Evolutionary conservation across 352 stramenopile species (phyloP).

Genomic region (Globisporangium nunn): DNA sequence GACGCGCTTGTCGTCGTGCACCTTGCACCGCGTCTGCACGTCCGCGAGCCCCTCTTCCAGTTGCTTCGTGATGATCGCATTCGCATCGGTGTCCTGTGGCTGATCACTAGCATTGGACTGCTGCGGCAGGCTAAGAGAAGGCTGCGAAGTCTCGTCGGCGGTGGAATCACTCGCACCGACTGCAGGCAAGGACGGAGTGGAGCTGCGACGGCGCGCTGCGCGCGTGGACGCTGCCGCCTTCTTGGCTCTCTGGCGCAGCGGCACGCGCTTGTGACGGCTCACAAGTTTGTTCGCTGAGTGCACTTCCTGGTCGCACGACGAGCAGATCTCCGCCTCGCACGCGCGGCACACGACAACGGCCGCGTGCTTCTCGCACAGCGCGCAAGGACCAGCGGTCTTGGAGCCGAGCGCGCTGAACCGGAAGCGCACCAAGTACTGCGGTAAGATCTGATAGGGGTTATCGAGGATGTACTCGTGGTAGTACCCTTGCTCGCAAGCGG

Average conservation of each 20-base stretch:
- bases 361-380: constrained; percentile 51
- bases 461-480: constrained; percentile 75
- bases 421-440: constrained; percentile 68
- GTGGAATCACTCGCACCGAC: background rate
- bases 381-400: constrained; percentile 28
- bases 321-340: constrained; percentile 66
- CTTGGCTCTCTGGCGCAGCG: constrained; percentile 14
- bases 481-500: constrained; percentile 28
- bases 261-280: constrained; percentile 50
- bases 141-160: background rate
- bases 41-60: constrained; percentile 33
- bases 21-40: constrained; percentile 24
- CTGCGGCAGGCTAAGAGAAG: too few species aligned
- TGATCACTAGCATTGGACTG: too few species aligned
- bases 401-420: constrained; percentile 26
- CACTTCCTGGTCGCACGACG: constrained; percentile 54
- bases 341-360: constrained; percentile 47
- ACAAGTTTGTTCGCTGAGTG: constrained; percentile 82
- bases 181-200: constrained; percentile 16
- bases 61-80: constrained; percentile 32
- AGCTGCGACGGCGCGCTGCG: constrained; percentile 30
- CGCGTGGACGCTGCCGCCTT: background rate
- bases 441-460: constrained; percentile 55
- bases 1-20: constrained; percentile 48
- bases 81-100: constrained; percentile 13